phyloP scores from a whole-genome alignment of 2,329 filamentous ascomycete species.

The Ampelomyces quisqualis region DNA sequence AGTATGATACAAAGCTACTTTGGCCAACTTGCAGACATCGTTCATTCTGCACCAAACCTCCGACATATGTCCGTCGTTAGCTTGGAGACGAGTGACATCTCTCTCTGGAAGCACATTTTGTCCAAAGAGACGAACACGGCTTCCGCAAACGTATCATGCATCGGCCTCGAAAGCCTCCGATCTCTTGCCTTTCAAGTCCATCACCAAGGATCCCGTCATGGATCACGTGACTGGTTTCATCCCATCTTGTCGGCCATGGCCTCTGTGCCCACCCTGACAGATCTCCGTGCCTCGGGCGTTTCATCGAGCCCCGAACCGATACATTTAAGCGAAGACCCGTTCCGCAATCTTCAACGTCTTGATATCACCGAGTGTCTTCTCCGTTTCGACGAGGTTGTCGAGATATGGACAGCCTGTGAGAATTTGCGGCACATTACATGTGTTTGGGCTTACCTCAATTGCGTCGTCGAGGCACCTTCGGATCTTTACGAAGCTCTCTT shows the following conservation, averaged over 20 bases:
- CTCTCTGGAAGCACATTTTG: slow-evolving; percentile 26
- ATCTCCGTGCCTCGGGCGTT: slow-evolving; percentile 18
- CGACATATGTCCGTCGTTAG: slow-evolving; percentile 25
- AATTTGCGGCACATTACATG: slow-evolving; percentile 23
- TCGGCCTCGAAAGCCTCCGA: slow-evolving; percentile 19
- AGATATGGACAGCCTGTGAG: slow-evolving; percentile 13
- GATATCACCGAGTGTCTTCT: slow-evolving; percentile 23
- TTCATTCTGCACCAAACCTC: slow-evolving; percentile 20
- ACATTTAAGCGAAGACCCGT: background rate
- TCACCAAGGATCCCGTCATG: background rate
- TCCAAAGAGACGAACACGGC: background rate
- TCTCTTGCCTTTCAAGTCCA: slow-evolving; percentile 23
- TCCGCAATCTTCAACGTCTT: slow-evolving; percentile 17
- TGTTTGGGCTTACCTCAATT: slow-evolving; percentile 19
- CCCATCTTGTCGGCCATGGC: slow-evolving; percentile 11
- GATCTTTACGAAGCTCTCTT: slow-evolving; percentile 15
- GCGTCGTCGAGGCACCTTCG: background rate
- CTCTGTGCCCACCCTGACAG: slow-evolving; percentile 10
- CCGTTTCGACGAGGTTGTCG: slow-evolving; percentile 8
- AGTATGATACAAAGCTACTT: slow-evolving; percentile 20
- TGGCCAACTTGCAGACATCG: slow-evolving; percentile 18
- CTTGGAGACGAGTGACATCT: slow-evolving; percentile 19
- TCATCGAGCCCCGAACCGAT: background rate
- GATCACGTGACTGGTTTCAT: slow-evolving; percentile 4
- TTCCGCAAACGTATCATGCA: slow-evolving; percentile 1